phyloP scores from a whole-genome alignment of 163 green algal species.

The Scenedesmus sp. region DNA sequence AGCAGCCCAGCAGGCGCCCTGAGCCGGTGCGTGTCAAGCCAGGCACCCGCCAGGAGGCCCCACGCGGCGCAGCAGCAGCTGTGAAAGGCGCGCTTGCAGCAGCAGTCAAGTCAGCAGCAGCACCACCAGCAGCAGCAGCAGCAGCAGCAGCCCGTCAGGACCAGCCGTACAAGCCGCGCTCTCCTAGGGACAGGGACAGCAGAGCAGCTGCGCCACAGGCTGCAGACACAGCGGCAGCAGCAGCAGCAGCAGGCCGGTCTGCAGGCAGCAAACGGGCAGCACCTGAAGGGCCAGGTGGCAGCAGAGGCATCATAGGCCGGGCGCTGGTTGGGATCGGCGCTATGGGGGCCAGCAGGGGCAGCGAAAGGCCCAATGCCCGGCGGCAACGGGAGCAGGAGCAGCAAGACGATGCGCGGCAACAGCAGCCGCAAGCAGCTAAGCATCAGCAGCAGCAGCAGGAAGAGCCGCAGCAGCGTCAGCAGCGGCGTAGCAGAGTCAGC shows the following conservation, averaged over 20 bases:
- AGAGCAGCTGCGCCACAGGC: neutral
- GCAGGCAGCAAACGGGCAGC: slow-evolving; percentile 6
- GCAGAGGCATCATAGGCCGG: neutral
- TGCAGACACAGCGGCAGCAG: neutral
- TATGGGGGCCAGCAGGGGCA: neutral
- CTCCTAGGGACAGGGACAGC: neutral
- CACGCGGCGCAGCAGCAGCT: slow-evolving; percentile 7
- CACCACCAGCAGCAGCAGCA: neutral
- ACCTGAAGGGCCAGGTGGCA: neutral
- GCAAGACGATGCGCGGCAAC: neutral
- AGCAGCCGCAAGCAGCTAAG: neutral
- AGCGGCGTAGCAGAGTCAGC: neutral
- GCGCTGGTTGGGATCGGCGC: neutral
- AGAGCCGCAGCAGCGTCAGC: slow-evolving; percentile 6
- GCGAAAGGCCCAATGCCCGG: neutral
- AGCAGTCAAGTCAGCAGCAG: neutral
- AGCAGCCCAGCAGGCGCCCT: neutral
- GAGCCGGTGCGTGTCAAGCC: neutral
- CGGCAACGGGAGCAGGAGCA: neutral
- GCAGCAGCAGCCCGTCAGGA: neutral
- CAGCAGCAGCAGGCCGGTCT: neutral
- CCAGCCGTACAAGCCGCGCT: neutral
- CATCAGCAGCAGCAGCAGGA: slow-evolving; percentile 7
- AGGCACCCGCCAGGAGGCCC: neutral
- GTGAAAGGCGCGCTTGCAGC: neutral